Evolutionary conservation across 352 stramenopile genomes (phyloP), one percentile per base, ranked within the genome.

Genomic region (Blastocystis sp.): DNA sequence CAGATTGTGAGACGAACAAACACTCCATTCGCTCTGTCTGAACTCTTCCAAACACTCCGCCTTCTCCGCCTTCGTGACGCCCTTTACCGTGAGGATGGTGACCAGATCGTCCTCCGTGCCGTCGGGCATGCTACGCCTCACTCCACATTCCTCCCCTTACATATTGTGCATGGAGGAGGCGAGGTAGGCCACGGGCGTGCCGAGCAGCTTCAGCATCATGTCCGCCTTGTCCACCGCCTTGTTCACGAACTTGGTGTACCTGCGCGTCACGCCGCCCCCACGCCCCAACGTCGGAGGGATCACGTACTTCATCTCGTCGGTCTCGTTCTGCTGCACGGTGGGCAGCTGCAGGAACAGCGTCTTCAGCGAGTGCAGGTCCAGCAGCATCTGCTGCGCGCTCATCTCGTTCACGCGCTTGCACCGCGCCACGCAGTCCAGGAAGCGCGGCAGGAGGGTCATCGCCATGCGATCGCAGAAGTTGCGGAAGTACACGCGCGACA

Each of bases 391-490:
- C 90, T 99, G 97, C n/a, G 96, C 98, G 40, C 93, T 95, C 48
- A 96, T 94, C 61, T 98, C 95, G 89, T 95, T 98, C 57, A 98
- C 95, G 65, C 94, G 93, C 64, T 90, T 91, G 61, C 84, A 90
- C 21, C 48, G 54, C 38, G 38, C 63, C 24, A 91, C 24, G 3
- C 14, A 21, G 42, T 87, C 68, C 9, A 76, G 42, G 78, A 87
- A 90, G 7, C 89, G 79, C 17, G 93, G 93, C 54, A 97, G 92
- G 90, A 98, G 98, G 3, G 92, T 90, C 19, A 93, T 92, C 0
- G 95, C 95, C 89, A 98, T 98, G 89, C 98, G 98, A 92, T 98
- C 96, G 91, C 95, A 98, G 91, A 98, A 98, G 89, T 95, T 98
- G 60, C 95, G 95, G 90, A 98, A 98, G 91, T 98, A 98, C 17